Conservation (phyloP, 1,284 basidiomycete species). For the Ustilago esculenta region DNA sequence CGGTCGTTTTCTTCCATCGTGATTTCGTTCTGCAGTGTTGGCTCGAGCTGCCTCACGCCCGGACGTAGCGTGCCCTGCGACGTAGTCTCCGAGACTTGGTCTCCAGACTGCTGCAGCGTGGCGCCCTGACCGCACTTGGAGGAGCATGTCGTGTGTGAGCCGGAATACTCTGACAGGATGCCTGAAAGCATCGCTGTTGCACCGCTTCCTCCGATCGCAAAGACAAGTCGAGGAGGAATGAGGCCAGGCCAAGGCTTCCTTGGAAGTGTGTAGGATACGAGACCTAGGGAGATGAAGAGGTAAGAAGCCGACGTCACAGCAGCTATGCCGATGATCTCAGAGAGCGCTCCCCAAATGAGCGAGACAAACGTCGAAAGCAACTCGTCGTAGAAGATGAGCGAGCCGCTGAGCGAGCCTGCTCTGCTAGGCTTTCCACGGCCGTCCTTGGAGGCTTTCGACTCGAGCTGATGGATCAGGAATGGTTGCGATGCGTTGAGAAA, state of each 20-base stretch:
- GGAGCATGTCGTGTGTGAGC: background rate
- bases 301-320: slow-evolving; percentile 45
- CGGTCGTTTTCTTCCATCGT: background rate
- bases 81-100: background rate
- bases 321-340: slow-evolving; percentile 41
- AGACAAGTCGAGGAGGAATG: slow-evolving; percentile 47
- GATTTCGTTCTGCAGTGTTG: background rate
- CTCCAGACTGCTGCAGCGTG: background rate
- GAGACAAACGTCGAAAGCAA: slow-evolving; percentile 46
- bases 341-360: slow-evolving; percentile 50
- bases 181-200: slow-evolving; percentile 55
- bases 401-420: slow-evolving; percentile 54
- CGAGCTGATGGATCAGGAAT: slow-evolving; percentile 55
- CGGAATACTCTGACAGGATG: slow-evolving; percentile 30
- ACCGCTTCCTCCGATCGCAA: slow-evolving; percentile 51
- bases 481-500: slow-evolving; percentile 55
- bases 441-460: slow-evolving; percentile 2
- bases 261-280: slow-evolving; percentile 43
- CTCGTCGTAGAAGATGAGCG: slow-evolving; percentile 56
- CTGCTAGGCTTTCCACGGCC: slow-evolving; percentile 6
- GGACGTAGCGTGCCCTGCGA: slow-evolving; percentile 8
- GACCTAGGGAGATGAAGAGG: slow-evolving; percentile 40
- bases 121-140: background rate
- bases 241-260: slow-evolving; percentile 50
- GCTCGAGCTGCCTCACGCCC: background rate